phyloP scores from a whole-genome alignment of 495 filamentous ascomycete species.

The Podospora comata region DNA sequence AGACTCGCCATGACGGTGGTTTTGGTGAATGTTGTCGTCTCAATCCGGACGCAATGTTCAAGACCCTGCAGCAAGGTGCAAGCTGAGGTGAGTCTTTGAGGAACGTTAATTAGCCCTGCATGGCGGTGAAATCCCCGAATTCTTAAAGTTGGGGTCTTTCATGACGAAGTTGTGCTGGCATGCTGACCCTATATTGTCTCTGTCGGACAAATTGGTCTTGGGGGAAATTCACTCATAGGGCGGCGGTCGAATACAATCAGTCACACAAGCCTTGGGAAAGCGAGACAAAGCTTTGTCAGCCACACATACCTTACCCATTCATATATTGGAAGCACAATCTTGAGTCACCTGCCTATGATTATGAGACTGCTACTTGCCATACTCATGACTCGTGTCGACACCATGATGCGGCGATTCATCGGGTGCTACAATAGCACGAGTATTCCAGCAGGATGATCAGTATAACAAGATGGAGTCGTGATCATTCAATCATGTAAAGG shows the following conservation, averaged over 20 bases:
- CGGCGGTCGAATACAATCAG: too few relatives aligned
- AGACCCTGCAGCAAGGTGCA: not conserved
- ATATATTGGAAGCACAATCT: not conserved
- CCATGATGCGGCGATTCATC: too few relatives aligned
- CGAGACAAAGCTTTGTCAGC: not conserved
- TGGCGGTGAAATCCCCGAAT: not conserved
- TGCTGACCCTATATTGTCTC: not conserved
- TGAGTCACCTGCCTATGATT: too few relatives aligned
- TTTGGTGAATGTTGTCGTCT: not conserved
- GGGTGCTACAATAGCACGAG: not conserved
- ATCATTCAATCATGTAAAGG: not conserved
- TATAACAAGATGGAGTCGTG: not conserved
- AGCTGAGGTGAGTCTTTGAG: not conserved
- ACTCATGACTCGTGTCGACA: too few relatives aligned
- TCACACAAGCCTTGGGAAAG: not conserved
- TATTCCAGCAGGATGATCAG: not conserved
- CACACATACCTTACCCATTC: not conserved
- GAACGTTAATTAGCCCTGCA: not conserved
- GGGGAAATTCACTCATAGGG: not conserved
- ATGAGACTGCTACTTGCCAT: too few relatives aligned
- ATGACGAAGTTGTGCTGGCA: not conserved
- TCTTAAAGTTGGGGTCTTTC: not conserved
- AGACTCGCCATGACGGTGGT: not conserved
- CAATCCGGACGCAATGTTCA: not conserved
- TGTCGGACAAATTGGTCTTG: not conserved